Evolutionary conservation across 345 rosid genomes (phyloP), one percentile per base, ranked within the genome.

Genomic region (Gossypium arboreum): DNA sequence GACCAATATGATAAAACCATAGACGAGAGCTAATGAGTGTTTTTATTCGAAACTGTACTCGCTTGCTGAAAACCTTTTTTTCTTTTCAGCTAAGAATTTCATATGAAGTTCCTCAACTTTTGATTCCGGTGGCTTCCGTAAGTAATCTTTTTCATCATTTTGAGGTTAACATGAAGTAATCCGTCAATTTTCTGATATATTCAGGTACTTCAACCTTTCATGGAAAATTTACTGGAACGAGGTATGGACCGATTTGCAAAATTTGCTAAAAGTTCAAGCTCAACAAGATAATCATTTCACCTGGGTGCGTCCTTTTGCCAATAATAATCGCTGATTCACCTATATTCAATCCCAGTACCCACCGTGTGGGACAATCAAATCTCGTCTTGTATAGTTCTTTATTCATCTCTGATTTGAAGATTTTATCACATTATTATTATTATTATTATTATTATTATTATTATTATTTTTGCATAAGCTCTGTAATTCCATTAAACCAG

Each of bases 81-180:
- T n/a, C 68, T 71, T 83, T 80, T 78, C 94, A 95, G 99, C 89
- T 95, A 65, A 95, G 96, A 9, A 90, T 93, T 79, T 91, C 99
- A 22, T 95, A 93, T 41, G 98, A 95, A 78, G 96, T 95, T 79
- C 99, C 99, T 11, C 84, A 80, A 73, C 86, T 95, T 70, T 82
- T 95, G 81, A 43, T 25, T 59, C 99, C 98, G 11, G 87, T 95
- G 50, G 94, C 98, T 83, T 60, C 97, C 10, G 98, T 93, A 85
- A 90, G 89, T 76, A 66, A 54, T 75, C 78, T 56, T 44, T 10
- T 5, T 41, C 47, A 52, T 63, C 5, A 48, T 73, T 11, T 0
- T 9, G 17, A 4, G 45, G 45, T 12, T 70, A 71, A 70, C 60
- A 22, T 57, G 68, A 75, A 57, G 34, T 52, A 29, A 44, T 17